Evolutionary conservation across 495 filamentous ascomycete species (phyloP).

Genomic region (Filosporella fistucella): DNA sequence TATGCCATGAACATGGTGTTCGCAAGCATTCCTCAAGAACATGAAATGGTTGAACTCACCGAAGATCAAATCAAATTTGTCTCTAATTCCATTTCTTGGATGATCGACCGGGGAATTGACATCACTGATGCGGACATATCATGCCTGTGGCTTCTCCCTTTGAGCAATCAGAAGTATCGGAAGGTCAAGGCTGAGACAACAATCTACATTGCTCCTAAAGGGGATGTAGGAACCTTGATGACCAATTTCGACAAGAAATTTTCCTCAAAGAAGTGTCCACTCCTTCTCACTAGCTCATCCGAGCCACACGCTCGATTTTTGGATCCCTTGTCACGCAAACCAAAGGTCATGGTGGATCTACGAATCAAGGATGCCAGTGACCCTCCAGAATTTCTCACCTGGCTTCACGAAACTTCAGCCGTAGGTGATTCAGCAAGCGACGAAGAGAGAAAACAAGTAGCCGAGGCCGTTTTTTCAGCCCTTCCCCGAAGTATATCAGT

Average conservation of each 20-base stretch:
- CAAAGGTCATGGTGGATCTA: conserved; percentile 1
- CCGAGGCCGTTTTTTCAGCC: conserved; percentile 3
- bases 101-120: conserved; percentile 3
- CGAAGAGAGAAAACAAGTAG: conserved; percentile 4
- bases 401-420: conserved; percentile 5
- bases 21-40: conserved; percentile 5
- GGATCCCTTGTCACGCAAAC: conserved; percentile 1
- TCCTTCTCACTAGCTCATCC: neutral
- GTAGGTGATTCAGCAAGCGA: neutral
- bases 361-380: conserved; percentile 6
- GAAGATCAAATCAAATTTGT: conserved; percentile 10
- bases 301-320: neutral
- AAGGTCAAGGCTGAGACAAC: conserved; percentile 20
- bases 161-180: conserved; percentile 20
- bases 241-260: conserved; percentile 6
- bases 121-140: conserved; percentile 5
- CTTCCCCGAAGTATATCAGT: no score
- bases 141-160: conserved; percentile 29
- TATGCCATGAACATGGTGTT: conserved; percentile 21
- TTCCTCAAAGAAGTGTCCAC: neutral
- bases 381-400: conserved; percentile 1
- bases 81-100: conserved; percentile 20
- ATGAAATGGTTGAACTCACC: conserved; percentile 9
- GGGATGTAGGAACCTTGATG: conserved; percentile 11
- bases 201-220: conserved; percentile 4